Conservation (phyloP, 2,329 filamentous ascomycete species). For the Sporothrix euskadiensis region DNA sequence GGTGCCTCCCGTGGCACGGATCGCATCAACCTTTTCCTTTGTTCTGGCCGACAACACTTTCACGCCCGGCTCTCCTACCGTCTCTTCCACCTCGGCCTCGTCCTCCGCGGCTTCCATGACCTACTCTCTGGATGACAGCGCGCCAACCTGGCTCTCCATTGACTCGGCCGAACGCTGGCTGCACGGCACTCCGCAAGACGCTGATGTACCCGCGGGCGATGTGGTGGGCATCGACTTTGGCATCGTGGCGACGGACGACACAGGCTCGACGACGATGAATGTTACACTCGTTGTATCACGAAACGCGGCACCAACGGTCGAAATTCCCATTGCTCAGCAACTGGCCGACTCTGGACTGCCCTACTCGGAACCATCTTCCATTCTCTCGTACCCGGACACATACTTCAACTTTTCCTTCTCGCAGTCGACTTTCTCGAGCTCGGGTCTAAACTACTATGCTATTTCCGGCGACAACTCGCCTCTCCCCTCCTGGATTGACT, state of each 20-base stretch:
- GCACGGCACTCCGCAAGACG: slow-evolving; percentile 65
- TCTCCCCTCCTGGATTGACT: slow-evolving; percentile 80
- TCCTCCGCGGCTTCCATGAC: slow-evolving; percentile 50
- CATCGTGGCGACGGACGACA: slow-evolving; percentile 68
- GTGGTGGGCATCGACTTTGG: slow-evolving; percentile 62
- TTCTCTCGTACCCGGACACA: slow-evolving; percentile 57
- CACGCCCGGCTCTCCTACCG: slow-evolving; percentile 41
- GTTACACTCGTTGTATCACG: slow-evolving; percentile 71
- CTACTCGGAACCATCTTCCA: slow-evolving; percentile 60
- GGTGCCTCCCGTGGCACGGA: slow-evolving; percentile 73
- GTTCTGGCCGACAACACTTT: slow-evolving; percentile 75
- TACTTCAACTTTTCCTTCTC: slow-evolving; percentile 57
- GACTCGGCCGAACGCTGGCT: slow-evolving; percentile 65
- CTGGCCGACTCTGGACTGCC: slow-evolving; percentile 56
- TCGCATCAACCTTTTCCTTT: slow-evolving; percentile 67
- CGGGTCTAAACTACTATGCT: slow-evolving; percentile 70
- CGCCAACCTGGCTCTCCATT: slow-evolving; percentile 74
- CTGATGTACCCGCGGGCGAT: slow-evolving; percentile 47
- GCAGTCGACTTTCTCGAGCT: slow-evolving; percentile 62
- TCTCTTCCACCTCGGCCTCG: slow-evolving; percentile 47
- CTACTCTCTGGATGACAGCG: slow-evolving; percentile 62
- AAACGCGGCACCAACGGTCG: slow-evolving; percentile 54
- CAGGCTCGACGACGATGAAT: slow-evolving; percentile 63
- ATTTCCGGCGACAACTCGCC: slow-evolving; percentile 76
- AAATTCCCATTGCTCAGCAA: slow-evolving; percentile 59